Evolutionary conservation across 1,139 yeast species (phyloP).

Genomic region (Pichia sp.): DNA sequence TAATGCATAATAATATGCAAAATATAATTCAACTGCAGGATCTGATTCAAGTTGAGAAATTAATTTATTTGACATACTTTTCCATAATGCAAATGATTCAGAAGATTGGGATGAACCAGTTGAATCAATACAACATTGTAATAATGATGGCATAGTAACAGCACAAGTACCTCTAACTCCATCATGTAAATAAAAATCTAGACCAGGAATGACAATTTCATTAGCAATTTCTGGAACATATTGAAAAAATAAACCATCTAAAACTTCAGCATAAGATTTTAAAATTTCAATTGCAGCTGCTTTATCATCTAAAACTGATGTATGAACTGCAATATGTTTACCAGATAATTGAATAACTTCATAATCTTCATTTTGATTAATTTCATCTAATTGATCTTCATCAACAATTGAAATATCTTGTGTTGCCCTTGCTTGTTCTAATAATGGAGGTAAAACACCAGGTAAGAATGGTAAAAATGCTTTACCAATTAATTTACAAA

Average conservation of each 20-base stretch:
- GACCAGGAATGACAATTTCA: conserved; percentile 80
- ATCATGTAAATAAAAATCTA: conserved; percentile 87
- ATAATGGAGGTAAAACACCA: conserved; percentile 82
- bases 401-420: conserved; percentile 87
- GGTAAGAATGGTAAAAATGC: conserved; percentile 86
- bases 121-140: conserved; percentile 62
- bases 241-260: conserved; percentile 76
- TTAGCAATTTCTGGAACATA: conserved; percentile 74
- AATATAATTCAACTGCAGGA: conserved; percentile 78
- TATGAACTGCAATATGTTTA: conserved; percentile 89
- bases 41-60: conserved; percentile 66
- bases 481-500: conserved; percentile 77
- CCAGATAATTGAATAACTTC: conserved; percentile 90
- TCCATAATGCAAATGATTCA: conserved; percentile 66
- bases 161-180: conserved; percentile 93
- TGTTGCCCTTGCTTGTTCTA: conserved; percentile 79
- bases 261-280: conserved; percentile 79
- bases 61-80: conserved; percentile 60
- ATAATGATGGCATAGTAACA: conserved; percentile 69
- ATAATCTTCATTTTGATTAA: conserved; percentile 86
- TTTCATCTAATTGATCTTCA: conserved; percentile 81
- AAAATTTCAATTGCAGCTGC: conserved; percentile 86
- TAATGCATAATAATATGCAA: conserved; percentile 70
- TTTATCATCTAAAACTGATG: conserved; percentile 87
- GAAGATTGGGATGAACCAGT: conserved; percentile 46